Conservation (phyloP, 2,329 filamentous ascomycete genomes). For the Penicillium sp. region DNA sequence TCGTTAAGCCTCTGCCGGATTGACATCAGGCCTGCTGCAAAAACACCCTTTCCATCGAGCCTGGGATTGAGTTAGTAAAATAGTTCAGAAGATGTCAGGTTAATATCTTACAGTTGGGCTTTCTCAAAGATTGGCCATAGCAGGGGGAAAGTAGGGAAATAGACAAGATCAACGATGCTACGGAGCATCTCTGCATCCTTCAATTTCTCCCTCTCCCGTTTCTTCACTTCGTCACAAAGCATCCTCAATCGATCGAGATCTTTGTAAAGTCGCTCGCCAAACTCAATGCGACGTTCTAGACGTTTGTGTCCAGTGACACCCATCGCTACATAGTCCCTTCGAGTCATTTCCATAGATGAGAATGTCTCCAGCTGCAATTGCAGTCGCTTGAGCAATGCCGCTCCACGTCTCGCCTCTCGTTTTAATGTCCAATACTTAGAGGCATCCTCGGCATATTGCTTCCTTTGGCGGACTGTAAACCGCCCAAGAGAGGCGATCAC, state of each 20-base stretch:
- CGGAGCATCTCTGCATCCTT: conserved; percentile 73
- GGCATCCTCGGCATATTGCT: conserved; percentile 87
- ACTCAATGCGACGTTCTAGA: conserved; percentile 79
- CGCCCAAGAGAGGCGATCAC: conserved; percentile 80
- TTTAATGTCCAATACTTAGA: conserved; percentile 99
- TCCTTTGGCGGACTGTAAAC: conserved; percentile 81
- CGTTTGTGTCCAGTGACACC: conserved; percentile 77
- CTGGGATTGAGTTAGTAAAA: conserved; percentile 27
- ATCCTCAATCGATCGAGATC: conserved; percentile 75
- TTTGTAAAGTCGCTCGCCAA: conserved; percentile 62
- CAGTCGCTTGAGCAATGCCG: conserved; percentile 85
- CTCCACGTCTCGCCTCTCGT: conserved; percentile 85
- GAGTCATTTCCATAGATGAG: conserved; percentile 93
- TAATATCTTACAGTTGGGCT: conserved; percentile 69
- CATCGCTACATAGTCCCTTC: conserved; percentile 94
- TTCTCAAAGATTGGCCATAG: conserved; percentile 76
- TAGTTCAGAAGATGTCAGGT: not conserved
- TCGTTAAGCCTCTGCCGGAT: conserved; percentile 56
- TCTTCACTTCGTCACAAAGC: conserved; percentile 68
- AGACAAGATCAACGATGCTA: conserved; percentile 80
- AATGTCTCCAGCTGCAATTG: conserved; percentile 96
- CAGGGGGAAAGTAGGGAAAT: conserved; percentile 80
- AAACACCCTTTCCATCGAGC: conserved; percentile 55
- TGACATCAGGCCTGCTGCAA: conserved; percentile 53
- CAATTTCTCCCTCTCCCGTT: conserved; percentile 75